A percentile compares a stretch with the other conserved stretches of the same genome.
Conservation (phyloP, 345 rosid genomes). For the Camelina sativa region DNA sequence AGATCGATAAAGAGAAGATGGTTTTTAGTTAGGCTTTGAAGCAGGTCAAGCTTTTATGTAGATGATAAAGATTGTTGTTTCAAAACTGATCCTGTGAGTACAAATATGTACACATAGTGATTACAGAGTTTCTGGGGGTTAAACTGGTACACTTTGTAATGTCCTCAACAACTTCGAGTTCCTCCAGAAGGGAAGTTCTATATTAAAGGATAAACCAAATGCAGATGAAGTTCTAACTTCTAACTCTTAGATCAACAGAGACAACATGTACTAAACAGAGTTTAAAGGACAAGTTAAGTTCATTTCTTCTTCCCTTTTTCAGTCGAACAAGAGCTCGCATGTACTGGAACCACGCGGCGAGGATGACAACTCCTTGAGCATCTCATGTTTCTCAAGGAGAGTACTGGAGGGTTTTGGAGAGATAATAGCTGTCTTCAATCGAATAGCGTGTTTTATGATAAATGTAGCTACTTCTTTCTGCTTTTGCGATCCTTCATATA, state of each 20-base stretch:
- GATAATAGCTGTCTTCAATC: constrained; percentile 32
- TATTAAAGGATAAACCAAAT: constrained; percentile 2
- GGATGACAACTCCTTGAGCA: constrained; percentile 43
- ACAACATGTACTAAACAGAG: constrained; percentile 1
- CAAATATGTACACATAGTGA: neutral
- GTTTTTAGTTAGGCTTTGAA: neutral
- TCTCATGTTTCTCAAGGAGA: constrained; percentile 43
- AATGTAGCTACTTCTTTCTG: constrained; percentile 42
- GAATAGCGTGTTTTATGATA: constrained; percentile 27
- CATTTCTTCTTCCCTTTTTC: neutral
- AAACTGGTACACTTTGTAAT: neutral
- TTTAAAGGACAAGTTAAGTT: neutral
- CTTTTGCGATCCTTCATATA: constrained; percentile 39
- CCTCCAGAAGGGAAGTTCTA: neutral
- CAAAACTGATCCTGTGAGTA: too few species aligned
- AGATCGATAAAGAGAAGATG: neutral
- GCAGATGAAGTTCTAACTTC: neutral
- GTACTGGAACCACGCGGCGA: constrained; percentile 36
- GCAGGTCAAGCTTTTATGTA: too few species aligned
- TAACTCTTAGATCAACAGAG: neutral
- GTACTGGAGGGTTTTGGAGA: constrained; percentile 24
- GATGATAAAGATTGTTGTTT: neutral
- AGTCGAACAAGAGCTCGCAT: constrained; percentile 42
- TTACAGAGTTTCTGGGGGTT: neutral
- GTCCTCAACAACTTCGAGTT: neutral